Conservation (phyloP, 306 rosid genomes). For the Adenanthera pavonina region DNA sequence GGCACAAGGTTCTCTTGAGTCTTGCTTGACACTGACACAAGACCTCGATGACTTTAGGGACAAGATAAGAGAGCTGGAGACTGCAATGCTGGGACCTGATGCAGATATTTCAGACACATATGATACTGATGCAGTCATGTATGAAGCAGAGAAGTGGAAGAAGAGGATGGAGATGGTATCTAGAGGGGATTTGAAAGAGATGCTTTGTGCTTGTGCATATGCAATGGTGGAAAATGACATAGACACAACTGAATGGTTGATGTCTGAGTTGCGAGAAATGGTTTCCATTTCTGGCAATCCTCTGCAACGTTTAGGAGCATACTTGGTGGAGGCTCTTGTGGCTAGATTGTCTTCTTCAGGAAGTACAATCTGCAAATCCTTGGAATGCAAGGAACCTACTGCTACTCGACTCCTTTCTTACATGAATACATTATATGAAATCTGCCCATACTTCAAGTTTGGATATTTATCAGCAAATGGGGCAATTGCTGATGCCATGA, state of each 20-base stretch:
- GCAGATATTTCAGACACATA: conserved; percentile 50
- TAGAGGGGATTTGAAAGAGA: conserved; percentile 69
- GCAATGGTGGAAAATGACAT: conserved; percentile 65
- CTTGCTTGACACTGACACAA: conserved; percentile 62
- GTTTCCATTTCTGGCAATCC: conserved; percentile 87
- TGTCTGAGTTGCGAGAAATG: conserved; percentile 68
- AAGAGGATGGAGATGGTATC: conserved; percentile 63
- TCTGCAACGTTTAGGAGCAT: conserved; percentile 83
- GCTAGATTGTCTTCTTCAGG: conserved; percentile 87
- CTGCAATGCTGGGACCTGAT: conserved; percentile 78
- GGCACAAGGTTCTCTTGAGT: conserved; percentile 54
- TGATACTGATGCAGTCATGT: conserved; percentile 36
- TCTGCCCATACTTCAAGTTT: conserved; percentile 85
- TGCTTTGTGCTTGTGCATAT: conserved; percentile 79
- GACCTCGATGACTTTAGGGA: conserved; percentile 64
- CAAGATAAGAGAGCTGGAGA: conserved; percentile 86
- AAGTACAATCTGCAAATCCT: conserved; percentile 73
- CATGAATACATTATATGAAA: conserved; percentile 82
- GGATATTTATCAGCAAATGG: conserved; percentile 95
- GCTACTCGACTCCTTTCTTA: conserved; percentile 72
- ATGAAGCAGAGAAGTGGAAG: conserved; percentile 63
- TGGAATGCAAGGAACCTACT: conserved; percentile 85
- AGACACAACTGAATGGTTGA: conserved; percentile 67
- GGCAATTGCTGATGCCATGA: conserved; percentile 84
- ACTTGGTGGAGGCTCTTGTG: conserved; percentile 84